A percentile compares a stretch with the other conserved stretches of the same genome.
phyloP scores from a whole-genome alignment of 345 rosid genomes.

The Pistacia vera region DNA sequence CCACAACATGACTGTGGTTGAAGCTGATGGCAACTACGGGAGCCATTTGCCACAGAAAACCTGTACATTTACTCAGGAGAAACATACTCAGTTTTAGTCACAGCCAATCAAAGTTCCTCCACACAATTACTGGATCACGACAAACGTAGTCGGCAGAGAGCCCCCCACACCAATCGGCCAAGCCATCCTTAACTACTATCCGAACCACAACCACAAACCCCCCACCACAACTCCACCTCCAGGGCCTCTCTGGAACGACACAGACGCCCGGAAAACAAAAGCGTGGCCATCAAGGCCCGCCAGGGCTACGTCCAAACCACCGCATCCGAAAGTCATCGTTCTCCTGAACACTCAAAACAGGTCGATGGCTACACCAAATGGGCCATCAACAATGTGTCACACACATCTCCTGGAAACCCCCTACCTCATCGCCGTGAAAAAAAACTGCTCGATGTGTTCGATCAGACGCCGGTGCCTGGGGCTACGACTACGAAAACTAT shows the following conservation, averaged over 20 bases:
- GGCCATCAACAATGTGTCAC: slow-evolving; percentile 38
- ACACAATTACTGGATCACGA: slow-evolving; percentile 13
- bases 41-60: slow-evolving; percentile 21
- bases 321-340: slow-evolving; percentile 10
- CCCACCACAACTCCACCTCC: background rate
- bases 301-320: slow-evolving; percentile 16
- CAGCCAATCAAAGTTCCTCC: slow-evolving; percentile 14
- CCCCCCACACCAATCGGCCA: slow-evolving; percentile 17
- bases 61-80: slow-evolving; percentile 27
- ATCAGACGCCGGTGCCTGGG: background rate
- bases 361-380: slow-evolving; percentile 22
- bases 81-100: slow-evolving; percentile 35
- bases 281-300: slow-evolving; percentile 13
- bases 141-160: slow-evolving; percentile 6
- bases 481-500: slow-evolving; percentile 8
- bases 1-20: slow-evolving; percentile 42
- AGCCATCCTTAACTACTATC: slow-evolving; percentile 25
- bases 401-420: slow-evolving; percentile 27
- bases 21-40: slow-evolving; percentile 42
- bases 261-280: background rate
- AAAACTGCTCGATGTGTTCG: slow-evolving; percentile 8
- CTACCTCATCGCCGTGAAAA: slow-evolving; percentile 32
- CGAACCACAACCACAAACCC: background rate
- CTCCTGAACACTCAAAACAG: slow-evolving; percentile 39
- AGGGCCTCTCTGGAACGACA: slow-evolving; percentile 26